Evolutionary conservation across 2,329 filamentous ascomycete species (phyloP), one percentile per base, ranked within the genome.

Genomic region (Cladophialophora psammophila): DNA sequence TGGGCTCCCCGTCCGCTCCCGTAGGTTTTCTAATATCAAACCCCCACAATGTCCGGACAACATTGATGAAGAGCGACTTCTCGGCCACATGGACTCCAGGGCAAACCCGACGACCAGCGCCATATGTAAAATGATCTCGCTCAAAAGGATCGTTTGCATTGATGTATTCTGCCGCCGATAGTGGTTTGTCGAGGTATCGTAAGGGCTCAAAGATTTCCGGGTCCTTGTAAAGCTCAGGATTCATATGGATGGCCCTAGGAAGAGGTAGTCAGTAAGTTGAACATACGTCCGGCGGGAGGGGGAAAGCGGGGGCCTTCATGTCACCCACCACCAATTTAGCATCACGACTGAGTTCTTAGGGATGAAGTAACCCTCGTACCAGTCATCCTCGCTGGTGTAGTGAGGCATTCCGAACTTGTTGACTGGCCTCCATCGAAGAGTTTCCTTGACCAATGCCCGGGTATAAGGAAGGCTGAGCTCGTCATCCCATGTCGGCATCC

Each of bases 371-470:
- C 48, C 48, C n/a, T 52, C 48, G 12, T 52, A 52, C 48, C 48
- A 52, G 48, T 20, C 18, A n/a, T 52, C 48, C 15, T 52, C 48
- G 26, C 5, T 26, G 12, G n/a, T 13, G 12, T 9, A 13, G 48
- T 52, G 48, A 13, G 5, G 18, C 18, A 31, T 20, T 20, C 48
- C 48, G 15, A 20, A 52, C 26, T 52, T 13, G 26, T 52, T 52
- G 3, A 64, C 60, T 10, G 80, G 80, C 6, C 80, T 78, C 80
- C 80, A 82, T 42, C 80, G 76, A 40, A 81, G 76, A 2, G 73
- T 75, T 74, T 82, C 80, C 74, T 82, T 79, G 38, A 75, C 75
- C 1, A 79, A 69, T 31, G 79, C 79, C 15, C 77, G 72, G 12
- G 79, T 71, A 52, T 76, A 78, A 1, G 77, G 78, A 1, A 81